A percentile compares a stretch with the other conserved stretches of the same genome.
Evolutionary conservation across 2,329 filamentous ascomycete genomes (phyloP).

Genomic region (Fusarium irregulare): DNA sequence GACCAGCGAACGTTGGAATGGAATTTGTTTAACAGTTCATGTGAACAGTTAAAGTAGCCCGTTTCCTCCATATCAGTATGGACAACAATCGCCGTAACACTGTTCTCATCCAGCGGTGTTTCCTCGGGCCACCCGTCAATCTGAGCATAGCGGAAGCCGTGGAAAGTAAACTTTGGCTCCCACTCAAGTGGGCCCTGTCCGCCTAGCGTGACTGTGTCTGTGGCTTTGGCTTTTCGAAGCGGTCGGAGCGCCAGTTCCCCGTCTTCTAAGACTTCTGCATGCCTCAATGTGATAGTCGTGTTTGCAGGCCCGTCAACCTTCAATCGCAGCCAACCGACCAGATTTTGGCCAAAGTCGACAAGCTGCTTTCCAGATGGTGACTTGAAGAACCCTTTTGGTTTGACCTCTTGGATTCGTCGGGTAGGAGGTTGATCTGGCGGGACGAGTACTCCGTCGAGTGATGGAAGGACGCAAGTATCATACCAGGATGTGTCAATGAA

Average conservation of each 20-base stretch:
- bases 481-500: slow-evolving; percentile 49
- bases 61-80: slow-evolving; percentile 64
- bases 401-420: slow-evolving; percentile 44
- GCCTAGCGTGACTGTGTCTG: neutral
- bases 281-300: neutral
- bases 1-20: slow-evolving; percentile 65
- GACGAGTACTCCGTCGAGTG: slow-evolving; percentile 3
- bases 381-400: slow-evolving; percentile 52
- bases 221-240: neutral
- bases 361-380: slow-evolving; percentile 40
- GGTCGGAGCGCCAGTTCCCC: slow-evolving; percentile 11
- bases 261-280: slow-evolving; percentile 21
- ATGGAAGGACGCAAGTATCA: slow-evolving; percentile 39
- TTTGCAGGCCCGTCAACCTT: neutral
- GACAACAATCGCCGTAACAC: slow-evolving; percentile 50
- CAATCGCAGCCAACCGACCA: neutral
- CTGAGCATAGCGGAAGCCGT: slow-evolving; percentile 64
- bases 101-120: slow-evolving; percentile 30
- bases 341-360: slow-evolving; percentile 20
- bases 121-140: slow-evolving; percentile 53
- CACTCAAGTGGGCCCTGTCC: slow-evolving; percentile 38
- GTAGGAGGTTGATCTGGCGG: slow-evolving; percentile 58
- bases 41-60: slow-evolving; percentile 64
- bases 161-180: slow-evolving; percentile 61
- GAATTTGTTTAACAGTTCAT: slow-evolving; percentile 63